Evolutionary conservation across 345 rosid species (phyloP).

Genomic region (Noccaea caerulescens): DNA sequence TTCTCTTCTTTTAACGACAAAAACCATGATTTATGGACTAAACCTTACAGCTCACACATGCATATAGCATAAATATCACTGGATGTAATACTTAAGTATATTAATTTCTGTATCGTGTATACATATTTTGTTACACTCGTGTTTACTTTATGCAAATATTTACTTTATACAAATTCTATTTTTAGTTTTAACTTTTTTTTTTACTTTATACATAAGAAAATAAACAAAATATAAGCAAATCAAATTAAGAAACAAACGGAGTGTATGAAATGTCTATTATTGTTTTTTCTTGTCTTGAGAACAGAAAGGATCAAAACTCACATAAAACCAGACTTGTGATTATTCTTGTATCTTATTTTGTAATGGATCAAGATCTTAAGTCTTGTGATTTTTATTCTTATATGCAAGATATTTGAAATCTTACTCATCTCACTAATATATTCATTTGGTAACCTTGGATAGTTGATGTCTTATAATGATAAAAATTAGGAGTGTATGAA

Average conservation of each 20-base stretch:
- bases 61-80: slow-evolving; percentile 32
- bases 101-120: no score
- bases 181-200: no score
- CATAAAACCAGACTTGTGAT: slow-evolving; percentile 4
- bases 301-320: slow-evolving; percentile 26
- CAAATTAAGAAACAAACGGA: background rate
- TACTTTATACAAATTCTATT: no score
- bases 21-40: slow-evolving; percentile 40
- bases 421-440: background rate
- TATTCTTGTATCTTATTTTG: slow-evolving; percentile 2
- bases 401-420: background rate
- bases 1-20: slow-evolving; percentile 46
- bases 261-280: background rate
- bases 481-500: background rate
- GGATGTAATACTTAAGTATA: background rate
- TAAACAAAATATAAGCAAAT: no score
- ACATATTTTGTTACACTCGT: no score
- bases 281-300: slow-evolving; percentile 11
- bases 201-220: no score
- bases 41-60: slow-evolving; percentile 48
- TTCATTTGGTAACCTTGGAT: background rate
- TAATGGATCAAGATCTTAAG: background rate
- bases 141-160: no score
- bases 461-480: background rate
- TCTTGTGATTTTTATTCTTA: background rate